phyloP scores from a whole-genome alignment of 1,139 yeast genomes.

The Casaregolazyma lundiana region DNA sequence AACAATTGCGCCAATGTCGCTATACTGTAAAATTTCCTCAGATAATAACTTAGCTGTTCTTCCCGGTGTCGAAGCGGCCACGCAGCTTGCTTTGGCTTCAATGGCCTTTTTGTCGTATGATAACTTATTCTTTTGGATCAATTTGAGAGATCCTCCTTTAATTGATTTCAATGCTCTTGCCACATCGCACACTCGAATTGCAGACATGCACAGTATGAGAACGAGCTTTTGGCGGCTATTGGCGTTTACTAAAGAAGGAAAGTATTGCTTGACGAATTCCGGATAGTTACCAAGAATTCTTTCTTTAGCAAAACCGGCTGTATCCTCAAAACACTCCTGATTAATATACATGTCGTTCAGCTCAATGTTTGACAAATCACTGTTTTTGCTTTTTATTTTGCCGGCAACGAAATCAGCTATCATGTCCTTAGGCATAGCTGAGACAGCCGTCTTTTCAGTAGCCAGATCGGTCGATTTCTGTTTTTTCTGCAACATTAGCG shows the following conservation, averaged over 20 bases:
- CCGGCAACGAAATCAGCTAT: conserved; percentile 58
- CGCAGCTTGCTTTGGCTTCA: conserved; percentile 43
- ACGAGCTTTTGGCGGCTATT: conserved; percentile 34
- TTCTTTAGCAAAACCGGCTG: conserved; percentile 45
- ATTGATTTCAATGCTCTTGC: conserved; percentile 49
- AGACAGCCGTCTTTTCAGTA: conserved; percentile 46
- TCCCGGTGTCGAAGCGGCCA: conserved; percentile 67
- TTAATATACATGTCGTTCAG: conserved; percentile 52
- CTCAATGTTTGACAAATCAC: conserved; percentile 60
- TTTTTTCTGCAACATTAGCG: conserved; percentile 47
- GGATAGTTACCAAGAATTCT: conserved; percentile 48
- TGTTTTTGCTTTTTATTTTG: conserved; percentile 46
- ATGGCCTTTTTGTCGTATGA: conserved; percentile 54
- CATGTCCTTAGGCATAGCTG: conserved; percentile 48
- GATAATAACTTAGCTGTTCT: conserved; percentile 48
- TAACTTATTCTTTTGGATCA: conserved; percentile 63
- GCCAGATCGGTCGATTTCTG: conserved; percentile 56
- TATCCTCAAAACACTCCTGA: conserved; percentile 47
- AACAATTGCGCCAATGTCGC: conserved; percentile 43
- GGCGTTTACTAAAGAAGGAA: conserved; percentile 9
- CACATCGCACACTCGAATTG: conserved; percentile 68
- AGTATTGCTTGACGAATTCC: conserved; percentile 26
- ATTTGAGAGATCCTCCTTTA: conserved; percentile 49
- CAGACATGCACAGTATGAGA: conserved; percentile 62
- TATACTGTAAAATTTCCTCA: conserved; percentile 35